These are phyloP conservation scores for Dinochytrium kinnereticum DNA, from an alignment of 371 early-diverging fungal species.

Conservation along the genomic window DNA sequence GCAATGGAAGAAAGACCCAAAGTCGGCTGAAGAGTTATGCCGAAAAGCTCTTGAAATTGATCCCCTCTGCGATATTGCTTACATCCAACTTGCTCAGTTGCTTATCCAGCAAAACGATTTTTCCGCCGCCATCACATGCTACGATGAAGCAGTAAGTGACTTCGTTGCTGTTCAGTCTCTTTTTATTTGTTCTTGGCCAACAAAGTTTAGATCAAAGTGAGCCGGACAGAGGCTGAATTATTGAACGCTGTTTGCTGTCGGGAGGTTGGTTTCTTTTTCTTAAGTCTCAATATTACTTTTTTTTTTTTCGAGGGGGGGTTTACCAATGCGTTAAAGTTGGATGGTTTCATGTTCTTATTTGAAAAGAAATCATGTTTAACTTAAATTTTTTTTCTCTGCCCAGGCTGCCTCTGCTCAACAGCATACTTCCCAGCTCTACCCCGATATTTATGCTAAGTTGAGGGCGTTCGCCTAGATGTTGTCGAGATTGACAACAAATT, in stretches of 20 bases:
- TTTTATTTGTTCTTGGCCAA: too few species aligned
- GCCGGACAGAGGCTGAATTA: constrained; percentile 86
- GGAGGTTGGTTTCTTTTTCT: constrained; percentile 43
- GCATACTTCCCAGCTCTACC: constrained; percentile 14
- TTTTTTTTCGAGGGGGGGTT: too few species aligned
- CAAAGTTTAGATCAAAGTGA: constrained; percentile 12
- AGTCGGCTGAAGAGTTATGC: constrained; percentile 78
- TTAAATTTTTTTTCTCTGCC: not conserved
- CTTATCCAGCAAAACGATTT: constrained; percentile 82
- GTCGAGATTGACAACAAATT: too few species aligned
- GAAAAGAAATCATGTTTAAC: not conserved
- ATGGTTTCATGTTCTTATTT: too few species aligned
- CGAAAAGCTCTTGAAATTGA: constrained; percentile 86
- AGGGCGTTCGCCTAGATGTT: not conserved
- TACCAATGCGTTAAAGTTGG: too few species aligned
- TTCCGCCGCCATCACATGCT: constrained; percentile 79
- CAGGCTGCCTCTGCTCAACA: constrained; percentile 41
- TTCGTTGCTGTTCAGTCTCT: not conserved
- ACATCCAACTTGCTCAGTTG: constrained; percentile 91
- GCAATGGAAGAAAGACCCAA: constrained; percentile 78
- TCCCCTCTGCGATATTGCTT: constrained; percentile 93
- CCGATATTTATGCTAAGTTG: constrained; percentile 24
- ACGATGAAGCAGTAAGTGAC: constrained; percentile 72
- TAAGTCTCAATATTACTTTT: not conserved
- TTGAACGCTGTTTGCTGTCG: constrained; percentile 81